Conservation (phyloP, 2,329 filamentous ascomycete genomes). For the Clonostachys solani region DNA sequence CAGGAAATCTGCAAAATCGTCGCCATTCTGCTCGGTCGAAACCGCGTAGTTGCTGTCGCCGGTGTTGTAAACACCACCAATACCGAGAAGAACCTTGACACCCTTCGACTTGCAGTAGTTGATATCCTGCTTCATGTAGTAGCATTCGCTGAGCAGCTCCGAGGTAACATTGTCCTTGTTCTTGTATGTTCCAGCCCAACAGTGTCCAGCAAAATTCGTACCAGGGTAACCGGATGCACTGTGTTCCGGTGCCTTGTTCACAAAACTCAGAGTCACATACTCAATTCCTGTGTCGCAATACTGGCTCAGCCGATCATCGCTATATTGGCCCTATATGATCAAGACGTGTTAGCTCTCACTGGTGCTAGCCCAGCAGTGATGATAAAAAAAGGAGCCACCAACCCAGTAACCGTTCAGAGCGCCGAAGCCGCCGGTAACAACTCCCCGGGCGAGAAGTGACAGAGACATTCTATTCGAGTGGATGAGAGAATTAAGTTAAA, state of each 20-base stretch:
- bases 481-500: constrained; percentile 5
- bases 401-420: constrained; percentile 36
- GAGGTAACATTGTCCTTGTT: constrained; percentile 14
- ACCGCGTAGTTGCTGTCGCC: constrained; percentile 24
- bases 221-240: constrained; percentile 25
- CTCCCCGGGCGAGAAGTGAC: constrained; percentile 8
- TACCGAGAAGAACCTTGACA: constrained; percentile 36
- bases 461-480: constrained; percentile 10
- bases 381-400: constrained; percentile 4
- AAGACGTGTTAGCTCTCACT: neutral
- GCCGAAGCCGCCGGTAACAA: constrained; percentile 11
- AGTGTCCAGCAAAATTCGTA: constrained; percentile 33
- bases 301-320: constrained; percentile 19
- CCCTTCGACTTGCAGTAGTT: constrained; percentile 32
- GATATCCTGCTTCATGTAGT: constrained; percentile 29
- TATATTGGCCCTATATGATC: constrained; percentile 26
- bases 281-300: constrained; percentile 30
- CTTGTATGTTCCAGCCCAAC: constrained; percentile 18
- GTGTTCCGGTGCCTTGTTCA: constrained; percentile 30
- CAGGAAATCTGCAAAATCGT: constrained; percentile 30
- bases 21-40: constrained; percentile 18
- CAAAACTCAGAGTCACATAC: constrained; percentile 30
- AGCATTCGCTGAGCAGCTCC: constrained; percentile 26
- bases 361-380: neutral
- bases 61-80: constrained; percentile 25